These are phyloP conservation scores for Neolentinus lepideus DNA, from an alignment of 1,284 basidiomycete genomes.

Conservation along the genomic window DNA sequence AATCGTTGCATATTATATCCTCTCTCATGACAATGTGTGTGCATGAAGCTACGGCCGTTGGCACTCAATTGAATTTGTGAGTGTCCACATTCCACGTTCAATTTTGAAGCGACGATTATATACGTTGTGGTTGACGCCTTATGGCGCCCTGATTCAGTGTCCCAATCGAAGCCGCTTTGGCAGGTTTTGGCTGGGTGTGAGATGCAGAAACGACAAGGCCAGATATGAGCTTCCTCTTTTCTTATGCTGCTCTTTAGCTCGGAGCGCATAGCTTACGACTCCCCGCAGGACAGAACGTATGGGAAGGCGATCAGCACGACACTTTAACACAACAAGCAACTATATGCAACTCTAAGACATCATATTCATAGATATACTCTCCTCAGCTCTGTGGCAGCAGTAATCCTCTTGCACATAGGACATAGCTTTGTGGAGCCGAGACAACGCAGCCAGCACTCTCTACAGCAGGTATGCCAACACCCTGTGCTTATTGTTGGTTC, in stretches of 20 bases:
- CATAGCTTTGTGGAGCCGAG: slow-evolving; percentile 74
- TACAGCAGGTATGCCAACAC: slow-evolving; percentile 80
- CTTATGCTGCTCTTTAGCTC: neutral
- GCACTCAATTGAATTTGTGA: neutral
- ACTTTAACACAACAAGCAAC: slow-evolving; percentile 3
- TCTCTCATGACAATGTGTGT: neutral
- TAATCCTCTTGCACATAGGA: slow-evolving; percentile 80
- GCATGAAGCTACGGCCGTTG: neutral
- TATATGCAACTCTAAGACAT: slow-evolving; percentile 1
- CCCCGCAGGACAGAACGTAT: neutral
- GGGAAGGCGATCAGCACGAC: neutral
- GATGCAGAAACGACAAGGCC: slow-evolving; percentile 67
- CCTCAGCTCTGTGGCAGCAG: slow-evolving; percentile 60
- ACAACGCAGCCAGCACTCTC: slow-evolving; percentile 73
- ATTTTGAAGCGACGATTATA: slow-evolving; percentile 44
- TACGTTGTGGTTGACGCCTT: slow-evolving; percentile 6
- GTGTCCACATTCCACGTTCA: slow-evolving; percentile 1
- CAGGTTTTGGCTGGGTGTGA: slow-evolving; percentile 32
- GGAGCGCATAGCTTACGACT: neutral
- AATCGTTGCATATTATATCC: slow-evolving; percentile 10
- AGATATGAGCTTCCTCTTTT: slow-evolving; percentile 53
- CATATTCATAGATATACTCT: slow-evolving; percentile 48
- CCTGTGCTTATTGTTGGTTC: slow-evolving; percentile 78
- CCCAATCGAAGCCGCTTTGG: slow-evolving; percentile 47
- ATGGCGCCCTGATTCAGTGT: slow-evolving; percentile 16